Evolutionary conservation across 2,329 filamentous ascomycete genomes (phyloP), one percentile per base, ranked within the genome.

Genomic region (Mycosphaerella sp.): DNA sequence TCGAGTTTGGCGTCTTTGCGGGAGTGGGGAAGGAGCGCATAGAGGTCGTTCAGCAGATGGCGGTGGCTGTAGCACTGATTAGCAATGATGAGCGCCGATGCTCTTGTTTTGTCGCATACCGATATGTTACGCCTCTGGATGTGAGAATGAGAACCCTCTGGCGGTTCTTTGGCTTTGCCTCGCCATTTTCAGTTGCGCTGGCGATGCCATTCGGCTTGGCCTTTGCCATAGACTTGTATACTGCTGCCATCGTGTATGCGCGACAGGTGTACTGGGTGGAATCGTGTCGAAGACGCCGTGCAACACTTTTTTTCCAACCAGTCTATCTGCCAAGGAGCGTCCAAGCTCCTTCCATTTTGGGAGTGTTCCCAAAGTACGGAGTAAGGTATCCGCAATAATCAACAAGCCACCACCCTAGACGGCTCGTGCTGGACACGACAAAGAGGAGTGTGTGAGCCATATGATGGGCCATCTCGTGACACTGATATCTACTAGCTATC

Each of bases 1-100:
- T 98, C 93, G 60, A 96, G 87, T 73, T 98, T 98, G 62, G 87
- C 89, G 69, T 98, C 93, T 74, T 95, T 95, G 66, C 89, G 84
- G 59, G 85, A 84, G 70, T 98, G 93, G 2, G 93, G 93, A 59
- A 98, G 83, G 71, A 98, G 83, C 27, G 86, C 79, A 52, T 89
- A 82, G 42, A 98, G 78, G 66, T 98, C 93, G 65, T 90, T 87
- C 56, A 98, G 79, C 39, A 98, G 78, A 73, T 98, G 93, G 39
- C 93, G 86, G 71, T 96, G 93, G 70, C 91, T 94, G 62, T 53
- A 36, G 30, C 12, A 14, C 28, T 9, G 10, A 4, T 48, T 37
- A 48, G 44, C 28, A 32, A 5, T 12, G 13, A 30, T 2, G 3
- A n/a, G 16, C 6, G 36, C 16, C 16, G 16, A n/a, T 18, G 9